Percentiles rank a stretch among this genome's conserved stretches.
These are phyloP conservation scores for Arachnopeziza araneosa DNA, from an alignment of 2,329 filamentous ascomycete genomes.

Conservation along the genomic window DNA sequence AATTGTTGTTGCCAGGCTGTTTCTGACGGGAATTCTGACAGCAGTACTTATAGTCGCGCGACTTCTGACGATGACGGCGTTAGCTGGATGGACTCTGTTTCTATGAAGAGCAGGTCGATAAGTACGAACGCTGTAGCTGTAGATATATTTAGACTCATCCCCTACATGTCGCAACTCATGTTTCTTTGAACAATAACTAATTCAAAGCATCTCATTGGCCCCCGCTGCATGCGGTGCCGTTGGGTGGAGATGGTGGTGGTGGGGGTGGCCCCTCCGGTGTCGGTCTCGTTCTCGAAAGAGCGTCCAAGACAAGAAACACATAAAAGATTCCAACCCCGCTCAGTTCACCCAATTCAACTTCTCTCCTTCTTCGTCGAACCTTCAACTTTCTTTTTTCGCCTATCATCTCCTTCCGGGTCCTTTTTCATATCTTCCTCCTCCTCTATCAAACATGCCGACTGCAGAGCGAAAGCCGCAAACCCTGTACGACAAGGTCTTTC, in stretches of 20 bases:
- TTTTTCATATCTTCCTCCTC: background rate
- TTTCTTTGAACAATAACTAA: background rate
- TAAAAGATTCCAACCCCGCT: background rate
- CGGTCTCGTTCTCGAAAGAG: background rate
- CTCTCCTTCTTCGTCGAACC: background rate
- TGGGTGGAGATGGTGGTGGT: background rate
- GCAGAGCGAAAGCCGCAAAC: conserved; percentile 69
- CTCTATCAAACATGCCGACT: conserved; percentile 58
- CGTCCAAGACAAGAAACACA: background rate
- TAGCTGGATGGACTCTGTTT: background rate
- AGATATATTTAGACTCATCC: no score
- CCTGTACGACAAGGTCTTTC: conserved; percentile 96
- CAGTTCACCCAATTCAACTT: background rate
- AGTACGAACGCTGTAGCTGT: no score
- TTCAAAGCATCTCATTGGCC: background rate
- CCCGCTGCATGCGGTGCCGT: background rate
- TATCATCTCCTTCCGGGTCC: background rate
- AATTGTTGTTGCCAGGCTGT: conserved; percentile 8
- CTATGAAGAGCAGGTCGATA: no score
- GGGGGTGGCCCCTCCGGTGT: background rate
- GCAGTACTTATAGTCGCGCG: background rate
- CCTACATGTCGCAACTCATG: no score
- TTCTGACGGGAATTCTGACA: background rate
- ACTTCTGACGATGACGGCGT: background rate
- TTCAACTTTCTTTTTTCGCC: conserved; percentile 1